Conservation (phyloP, 352 stramenopile genomes). For the Pythium graminicola region DNA sequence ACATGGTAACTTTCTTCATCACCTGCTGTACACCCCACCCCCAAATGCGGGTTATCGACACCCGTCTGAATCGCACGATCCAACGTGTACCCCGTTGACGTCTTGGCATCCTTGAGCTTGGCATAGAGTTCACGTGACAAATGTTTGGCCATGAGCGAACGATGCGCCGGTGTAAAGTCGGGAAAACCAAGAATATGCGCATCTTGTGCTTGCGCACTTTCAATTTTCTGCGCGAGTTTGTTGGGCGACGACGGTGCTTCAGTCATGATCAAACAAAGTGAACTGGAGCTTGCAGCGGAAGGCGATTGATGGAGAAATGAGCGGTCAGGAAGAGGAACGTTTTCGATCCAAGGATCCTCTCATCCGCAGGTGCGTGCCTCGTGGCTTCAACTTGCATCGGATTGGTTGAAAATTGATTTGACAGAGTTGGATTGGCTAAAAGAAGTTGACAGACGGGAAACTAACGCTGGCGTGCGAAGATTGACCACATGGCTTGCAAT, state of each 20-base stretch:
- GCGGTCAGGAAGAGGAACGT: conserved; percentile 1
- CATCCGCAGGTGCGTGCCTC: not conserved
- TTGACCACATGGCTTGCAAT: not conserved
- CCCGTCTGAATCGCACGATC: conserved; percentile 84
- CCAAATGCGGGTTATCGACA: conserved; percentile 74
- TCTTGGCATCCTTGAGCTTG: conserved; percentile 60
- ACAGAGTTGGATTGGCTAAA: not conserved
- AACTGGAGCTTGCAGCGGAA: not conserved
- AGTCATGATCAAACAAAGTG: conserved; percentile 11
- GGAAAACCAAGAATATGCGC: conserved; percentile 60
- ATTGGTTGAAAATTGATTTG: conserved; percentile 1
- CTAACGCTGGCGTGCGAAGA: conserved; percentile 4
- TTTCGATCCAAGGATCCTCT: not conserved
- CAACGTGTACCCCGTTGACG: conserved; percentile 56
- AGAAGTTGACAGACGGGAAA: not conserved
- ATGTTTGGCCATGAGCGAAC: conserved; percentile 79
- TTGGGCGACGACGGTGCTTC: conserved; percentile 47
- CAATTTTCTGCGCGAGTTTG: conserved; percentile 78
- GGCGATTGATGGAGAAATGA: conserved; percentile 19
- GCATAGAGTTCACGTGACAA: conserved; percentile 76
- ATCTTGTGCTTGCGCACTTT: conserved; percentile 62
- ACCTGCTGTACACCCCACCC: conserved; percentile 76
- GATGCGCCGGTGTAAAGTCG: conserved; percentile 74
- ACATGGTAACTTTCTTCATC: conserved; percentile 77
- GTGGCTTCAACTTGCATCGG: conserved; percentile 3